These are phyloP conservation scores for Magnaporthiopsis rhizophila DNA, from an alignment of 2,329 filamentous ascomycete species.

Conservation along the genomic window DNA sequence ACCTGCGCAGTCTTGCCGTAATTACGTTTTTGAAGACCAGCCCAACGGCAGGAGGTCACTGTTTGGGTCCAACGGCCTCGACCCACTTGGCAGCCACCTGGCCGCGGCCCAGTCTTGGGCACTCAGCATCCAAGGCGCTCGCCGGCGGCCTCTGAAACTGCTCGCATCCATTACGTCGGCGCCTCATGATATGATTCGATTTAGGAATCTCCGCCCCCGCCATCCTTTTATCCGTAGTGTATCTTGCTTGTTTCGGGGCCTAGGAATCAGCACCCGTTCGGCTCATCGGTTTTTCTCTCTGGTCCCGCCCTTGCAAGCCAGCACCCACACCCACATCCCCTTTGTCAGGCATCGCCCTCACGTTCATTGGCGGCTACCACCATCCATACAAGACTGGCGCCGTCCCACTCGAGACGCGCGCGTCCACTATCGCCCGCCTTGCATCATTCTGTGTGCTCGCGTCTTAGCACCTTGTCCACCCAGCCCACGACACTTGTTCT, in stretches of 20 bases:
- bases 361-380: background rate
- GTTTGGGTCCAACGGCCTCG: slow-evolving; percentile 11
- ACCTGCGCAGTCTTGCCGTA: background rate
- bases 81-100: background rate
- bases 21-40: background rate
- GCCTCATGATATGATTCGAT: slow-evolving; percentile 1
- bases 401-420: background rate
- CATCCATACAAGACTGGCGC: background rate
- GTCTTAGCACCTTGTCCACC: background rate
- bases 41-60: background rate
- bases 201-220: slow-evolving; percentile 6
- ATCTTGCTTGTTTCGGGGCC: slow-evolving; percentile 4
- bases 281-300: background rate
- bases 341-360: background rate
- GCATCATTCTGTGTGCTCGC: background rate
- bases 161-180: slow-evolving; percentile 2
- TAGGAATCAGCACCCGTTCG: background rate
- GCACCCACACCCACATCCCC: background rate
- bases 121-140: background rate
- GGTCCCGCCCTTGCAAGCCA: background rate
- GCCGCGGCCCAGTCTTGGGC: background rate
- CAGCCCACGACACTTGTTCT: background rate
- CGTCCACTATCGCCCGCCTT: background rate
- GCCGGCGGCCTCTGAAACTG: background rate
- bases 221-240: slow-evolving; percentile 9